Evolutionary conservation across 176 grass and related monocot species (phyloP), one percentile per base, ranked within the genome.

Genomic region (Aegilops longissima): DNA sequence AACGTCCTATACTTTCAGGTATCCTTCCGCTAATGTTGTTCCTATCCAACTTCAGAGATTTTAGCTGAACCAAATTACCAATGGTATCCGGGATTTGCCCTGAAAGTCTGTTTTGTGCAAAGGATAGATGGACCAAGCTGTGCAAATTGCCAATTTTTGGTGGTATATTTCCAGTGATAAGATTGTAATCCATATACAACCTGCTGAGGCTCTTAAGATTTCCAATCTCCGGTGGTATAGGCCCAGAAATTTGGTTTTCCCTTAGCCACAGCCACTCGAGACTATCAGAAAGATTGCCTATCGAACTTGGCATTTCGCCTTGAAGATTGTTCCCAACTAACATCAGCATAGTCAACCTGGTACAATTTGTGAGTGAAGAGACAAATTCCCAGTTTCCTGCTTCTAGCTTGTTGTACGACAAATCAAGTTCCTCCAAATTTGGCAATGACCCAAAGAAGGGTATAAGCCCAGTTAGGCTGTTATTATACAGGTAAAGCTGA

Each of bases 21-120:
- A 92, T 88, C 4, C 61, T 62, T 21, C 93, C 90, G 21, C 34
- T 42, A 12, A 95, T 77, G 13, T 73, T 52, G 39, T 95, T 95
- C 3, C 3, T 12, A 23, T 78, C 59, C 27, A 95, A 24, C 23
- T 39, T 21, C 12, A 95, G n/a, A 10, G 42, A 61, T 33, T n/a
- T 92, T 40, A 95, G 61, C 52, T 80, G 40, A 30, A 24, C 80
- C n/a, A 95, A 71, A 23, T 87, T 87, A 11, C 87, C 89, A 20
- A 93, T 36, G 1, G 56, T 42, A 11, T 34, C 27, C 4, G 72
- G 91, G 1, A 94, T 92, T 23, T 68, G 12, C 0, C 89, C 89
- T 4, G 83, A 89, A 2, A 94, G 25, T 61, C 7, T 81, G 82
- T 91, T 94, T 17, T 40, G 49, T 31, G 61, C 76, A 17, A 94